Conservation (phyloP, 257 asterid species). For the Schizonepeta tenuifolia region DNA sequence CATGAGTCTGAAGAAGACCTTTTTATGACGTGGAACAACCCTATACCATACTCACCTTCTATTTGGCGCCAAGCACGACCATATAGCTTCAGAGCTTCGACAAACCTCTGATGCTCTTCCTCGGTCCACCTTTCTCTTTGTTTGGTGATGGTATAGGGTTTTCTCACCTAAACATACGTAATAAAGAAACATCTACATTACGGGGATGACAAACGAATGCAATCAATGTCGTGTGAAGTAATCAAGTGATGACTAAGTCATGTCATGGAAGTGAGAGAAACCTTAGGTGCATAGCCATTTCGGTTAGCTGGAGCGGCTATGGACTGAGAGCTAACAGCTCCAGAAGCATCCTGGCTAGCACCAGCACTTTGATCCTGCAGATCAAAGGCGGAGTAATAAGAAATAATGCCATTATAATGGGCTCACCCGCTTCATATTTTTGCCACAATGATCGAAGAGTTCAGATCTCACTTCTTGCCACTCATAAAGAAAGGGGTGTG, state of each 20-base stretch:
- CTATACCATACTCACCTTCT: constrained; percentile 64
- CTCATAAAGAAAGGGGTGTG: neutral
- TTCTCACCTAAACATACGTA: constrained; percentile 60
- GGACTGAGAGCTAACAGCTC: constrained; percentile 35
- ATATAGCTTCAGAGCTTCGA: constrained; percentile 77
- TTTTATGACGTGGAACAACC: constrained; percentile 31
- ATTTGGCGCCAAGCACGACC: constrained; percentile 96
- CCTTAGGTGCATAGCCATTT: constrained; percentile 62
- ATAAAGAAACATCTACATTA: constrained; percentile 38
- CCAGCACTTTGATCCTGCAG: constrained; percentile 59
- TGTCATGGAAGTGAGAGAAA: constrained; percentile 35
- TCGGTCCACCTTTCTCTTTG: constrained; percentile 89
- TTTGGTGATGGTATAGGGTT: constrained; percentile 83
- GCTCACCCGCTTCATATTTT: neutral
- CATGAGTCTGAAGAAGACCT: constrained; percentile 24
- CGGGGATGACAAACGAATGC: constrained; percentile 21
- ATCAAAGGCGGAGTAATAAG: constrained; percentile 2
- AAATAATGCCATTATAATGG: neutral
- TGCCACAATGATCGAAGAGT: neutral
- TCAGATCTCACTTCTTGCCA: neutral
- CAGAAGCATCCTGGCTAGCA: constrained; percentile 39
- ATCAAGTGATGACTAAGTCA: neutral
- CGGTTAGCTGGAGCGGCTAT: constrained; percentile 34
- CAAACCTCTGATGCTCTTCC: constrained; percentile 80
- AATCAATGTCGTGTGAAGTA: constrained; percentile 17